Percentiles rank a stretch among this genome's conserved stretches.
These are phyloP conservation scores for Pseudomonodictys pantanalensis DNA, from an alignment of 495 filamentous ascomycete species.

Conservation along the genomic window DNA sequence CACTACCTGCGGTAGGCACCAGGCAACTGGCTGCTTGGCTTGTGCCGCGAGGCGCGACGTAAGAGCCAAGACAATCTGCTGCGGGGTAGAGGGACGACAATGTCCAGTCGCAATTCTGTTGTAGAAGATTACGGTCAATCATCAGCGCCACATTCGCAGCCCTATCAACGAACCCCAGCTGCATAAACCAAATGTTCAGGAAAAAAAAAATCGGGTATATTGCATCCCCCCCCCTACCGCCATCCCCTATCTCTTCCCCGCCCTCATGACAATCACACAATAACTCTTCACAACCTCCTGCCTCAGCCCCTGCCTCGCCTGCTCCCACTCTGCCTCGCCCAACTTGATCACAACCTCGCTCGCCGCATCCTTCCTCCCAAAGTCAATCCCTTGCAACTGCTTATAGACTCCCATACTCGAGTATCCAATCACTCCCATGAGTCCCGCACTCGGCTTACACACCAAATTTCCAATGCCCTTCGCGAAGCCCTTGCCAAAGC, in stretches of 20 bases:
- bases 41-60: too few relatives aligned
- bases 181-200: too few relatives aligned
- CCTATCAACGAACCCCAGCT: too few relatives aligned
- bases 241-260: not conserved
- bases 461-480: conserved; percentile 38
- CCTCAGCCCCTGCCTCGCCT: conserved; percentile 51
- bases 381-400: conserved; percentile 61
- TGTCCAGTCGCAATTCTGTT: too few relatives aligned
- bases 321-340: conserved; percentile 60
- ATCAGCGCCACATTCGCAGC: too few relatives aligned
- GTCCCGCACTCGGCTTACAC: conserved; percentile 30
- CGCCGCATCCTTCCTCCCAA: conserved; percentile 64
- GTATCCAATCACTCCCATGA: conserved; percentile 20
- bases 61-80: too few relatives aligned
- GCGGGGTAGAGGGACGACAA: too few relatives aligned
- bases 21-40: too few relatives aligned
- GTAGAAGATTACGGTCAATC: too few relatives aligned
- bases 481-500: conserved; percentile 40
- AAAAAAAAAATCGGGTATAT: too few relatives aligned
- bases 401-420: conserved; percentile 60
- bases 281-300: conserved; percentile 57
- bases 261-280: conserved; percentile 42
- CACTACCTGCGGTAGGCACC: too few relatives aligned
- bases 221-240: not conserved
- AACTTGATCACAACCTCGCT: conserved; percentile 66